Evolutionary conservation across 2,329 filamentous ascomycete species (phyloP).

Genomic region (Metarhizium humberi): DNA sequence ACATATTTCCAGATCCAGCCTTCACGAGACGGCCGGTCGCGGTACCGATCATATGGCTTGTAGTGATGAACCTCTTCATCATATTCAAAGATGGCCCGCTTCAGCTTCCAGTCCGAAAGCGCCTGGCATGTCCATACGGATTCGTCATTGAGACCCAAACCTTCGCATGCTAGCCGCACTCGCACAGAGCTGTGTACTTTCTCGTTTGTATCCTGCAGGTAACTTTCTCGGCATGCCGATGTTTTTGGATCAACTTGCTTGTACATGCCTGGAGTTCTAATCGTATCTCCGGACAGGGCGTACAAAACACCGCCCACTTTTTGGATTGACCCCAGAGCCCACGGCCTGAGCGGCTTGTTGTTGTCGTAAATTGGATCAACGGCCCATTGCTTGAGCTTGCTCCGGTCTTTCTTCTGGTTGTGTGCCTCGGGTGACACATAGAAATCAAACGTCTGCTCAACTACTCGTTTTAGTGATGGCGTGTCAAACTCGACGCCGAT

Average conservation of each 20-base stretch:
- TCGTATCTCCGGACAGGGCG: constrained; percentile 31
- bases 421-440: constrained; percentile 16
- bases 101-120: constrained; percentile 34
- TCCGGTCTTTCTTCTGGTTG: constrained; percentile 6
- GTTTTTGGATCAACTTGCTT: constrained; percentile 32
- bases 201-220: constrained; percentile 44
- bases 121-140: constrained; percentile 37
- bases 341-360: constrained; percentile 38
- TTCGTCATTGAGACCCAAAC: constrained; percentile 39
- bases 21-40: constrained; percentile 6
- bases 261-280: constrained; percentile 39
- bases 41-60: constrained; percentile 16
- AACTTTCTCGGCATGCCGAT: constrained; percentile 24
- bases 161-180: constrained; percentile 40
- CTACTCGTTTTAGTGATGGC: constrained; percentile 30
- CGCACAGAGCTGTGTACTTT: constrained; percentile 45
- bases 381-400: constrained; percentile 29
- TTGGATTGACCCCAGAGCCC: constrained; percentile 36
- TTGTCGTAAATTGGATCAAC: constrained; percentile 35
- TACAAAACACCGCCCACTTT: constrained; percentile 31
- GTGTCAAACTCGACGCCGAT: constrained; percentile 41
- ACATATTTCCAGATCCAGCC: constrained; percentile 47
- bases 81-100: constrained; percentile 16
- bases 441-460: constrained; percentile 22
- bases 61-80: constrained; percentile 9